phyloP scores from a whole-genome alignment of 768 basidiomycete genomes.

The Myochromella boudieri region DNA sequence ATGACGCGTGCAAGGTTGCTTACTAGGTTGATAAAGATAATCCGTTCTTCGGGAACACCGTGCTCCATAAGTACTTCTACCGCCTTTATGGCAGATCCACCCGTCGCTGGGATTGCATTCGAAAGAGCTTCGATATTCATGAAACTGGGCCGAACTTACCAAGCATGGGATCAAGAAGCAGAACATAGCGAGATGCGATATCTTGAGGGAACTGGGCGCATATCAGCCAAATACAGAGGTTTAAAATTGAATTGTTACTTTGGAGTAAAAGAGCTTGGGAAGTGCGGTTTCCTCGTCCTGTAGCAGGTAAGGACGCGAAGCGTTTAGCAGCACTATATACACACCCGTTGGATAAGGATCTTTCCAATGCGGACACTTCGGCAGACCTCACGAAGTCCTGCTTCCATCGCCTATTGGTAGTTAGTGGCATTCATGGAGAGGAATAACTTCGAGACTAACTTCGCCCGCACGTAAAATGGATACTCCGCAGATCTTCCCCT shows the following conservation, averaged over 20 bases:
- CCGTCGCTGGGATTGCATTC: slow-evolving; percentile 74
- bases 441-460: slow-evolving; percentile 39
- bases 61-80: slow-evolving; percentile 91
- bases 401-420: slow-evolving; percentile 94
- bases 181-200: slow-evolving; percentile 86
- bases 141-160: slow-evolving; percentile 45
- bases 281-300: slow-evolving; percentile 94
- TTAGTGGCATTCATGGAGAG: too few species aligned
- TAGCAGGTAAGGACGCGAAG: not conserved
- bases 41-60: slow-evolving; percentile 91
- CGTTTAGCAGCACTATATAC: slow-evolving; percentile 17
- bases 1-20: slow-evolving; percentile 21
- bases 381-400: slow-evolving; percentile 93
- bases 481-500: slow-evolving; percentile 95
- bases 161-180: slow-evolving; percentile 97
- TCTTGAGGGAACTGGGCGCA: slow-evolving; percentile 80
- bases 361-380: slow-evolving; percentile 94
- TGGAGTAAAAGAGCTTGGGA: slow-evolving; percentile 91
- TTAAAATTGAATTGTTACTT: slow-evolving; percentile 41
- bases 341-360: slow-evolving; percentile 93
- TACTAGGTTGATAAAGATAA: slow-evolving; percentile 93
- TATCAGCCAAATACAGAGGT: not conserved
- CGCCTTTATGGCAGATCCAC: slow-evolving; percentile 97
- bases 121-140: too few species aligned
- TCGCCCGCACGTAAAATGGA: slow-evolving; percentile 94